These are phyloP conservation scores for Podaxis sp. DNA, from an alignment of 768 basidiomycete genomes.

Conservation along the genomic window DNA sequence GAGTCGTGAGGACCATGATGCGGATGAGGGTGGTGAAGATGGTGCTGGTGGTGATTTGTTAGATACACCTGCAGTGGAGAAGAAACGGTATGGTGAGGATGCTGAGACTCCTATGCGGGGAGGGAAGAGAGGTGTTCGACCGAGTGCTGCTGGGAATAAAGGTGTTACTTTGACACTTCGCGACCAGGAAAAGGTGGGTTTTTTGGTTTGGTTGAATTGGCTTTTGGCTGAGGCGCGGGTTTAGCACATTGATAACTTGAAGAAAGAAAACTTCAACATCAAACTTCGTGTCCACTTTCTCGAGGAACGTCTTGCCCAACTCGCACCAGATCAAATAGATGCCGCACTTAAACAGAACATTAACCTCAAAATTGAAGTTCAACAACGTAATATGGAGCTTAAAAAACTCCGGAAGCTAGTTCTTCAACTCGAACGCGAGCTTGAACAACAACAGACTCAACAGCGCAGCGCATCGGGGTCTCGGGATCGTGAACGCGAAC, in stretches of 20 bases:
- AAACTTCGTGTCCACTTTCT: constrained; percentile 95
- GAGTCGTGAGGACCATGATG: constrained; percentile 19
- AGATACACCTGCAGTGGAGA: constrained; percentile 52
- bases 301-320: constrained; percentile 86
- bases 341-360: constrained; percentile 91
- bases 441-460: constrained; percentile 64
- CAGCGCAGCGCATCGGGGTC: constrained; percentile 36
- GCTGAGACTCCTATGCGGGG: constrained; percentile 1
- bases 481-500: constrained; percentile 8
- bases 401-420: constrained; percentile 91
- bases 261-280: constrained; percentile 97
- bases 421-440: constrained; percentile 77
- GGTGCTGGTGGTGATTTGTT: constrained; percentile 42
- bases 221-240: background rate
- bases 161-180: constrained; percentile 71
- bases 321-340: constrained; percentile 91
- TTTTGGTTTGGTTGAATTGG: background rate
- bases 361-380: constrained; percentile 89
- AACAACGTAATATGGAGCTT: constrained; percentile 84
- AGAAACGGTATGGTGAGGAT: constrained; percentile 30
- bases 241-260: constrained; percentile 91
- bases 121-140: constrained; percentile 23
- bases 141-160: constrained; percentile 40
- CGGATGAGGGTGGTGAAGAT: constrained; percentile 24
- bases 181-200: constrained; percentile 91